Base-by-base conservation (phyloP, 805 yeast genomes). In the Candida montana region DNA sequence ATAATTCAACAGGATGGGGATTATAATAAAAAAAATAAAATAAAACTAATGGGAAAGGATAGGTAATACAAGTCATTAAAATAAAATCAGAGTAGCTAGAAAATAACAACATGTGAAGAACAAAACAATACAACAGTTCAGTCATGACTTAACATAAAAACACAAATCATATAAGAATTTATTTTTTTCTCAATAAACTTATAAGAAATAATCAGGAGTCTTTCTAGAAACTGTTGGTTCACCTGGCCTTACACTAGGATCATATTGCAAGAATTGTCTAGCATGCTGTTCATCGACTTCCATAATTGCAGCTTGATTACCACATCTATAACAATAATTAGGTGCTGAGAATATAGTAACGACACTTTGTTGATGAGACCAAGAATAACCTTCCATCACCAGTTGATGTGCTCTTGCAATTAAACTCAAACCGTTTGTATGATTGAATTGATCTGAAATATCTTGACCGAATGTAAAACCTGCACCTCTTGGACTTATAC, bases 391-490 rank as follows among this genome's bases (percentile, higher is more conserved):
- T 61, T 89, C 97, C 96, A 90, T 90, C n/a, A 89, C 96, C 62
- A 89, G 74, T 67, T 89, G 97, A 70, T 89, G 97, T 9, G 96
- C 96, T 67, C 97, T 79, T 21, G 97, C 96, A 49, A 90, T 83
- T 48, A 90, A 69, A 39, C 84, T 74, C 50, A 90, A 70, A 50
- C 83, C 89, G 62, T 90, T 90, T 16, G 89, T 82, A 65, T 89
- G 96, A 61, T 90, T 90, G 67, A 90, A 90, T 59, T 88, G 95
- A 61, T 86, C 95, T 52, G 90, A 78, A 55, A 89, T 87, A 70
- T 90, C 96, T 68, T 83, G 95, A 55, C 97, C 97, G 77, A 90
- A 90, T 58, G 96, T 87, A 81, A 85, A 90, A 64, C 97, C 97
- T 48, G 97, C 97, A 72, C 96, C 96, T 77, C 97, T 80, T 64